Percentiles rank a stretch among this genome's conserved stretches.
phyloP scores from a whole-genome alignment of 352 stramenopile genomes.

The Globisporangium sylvaticum region DNA sequence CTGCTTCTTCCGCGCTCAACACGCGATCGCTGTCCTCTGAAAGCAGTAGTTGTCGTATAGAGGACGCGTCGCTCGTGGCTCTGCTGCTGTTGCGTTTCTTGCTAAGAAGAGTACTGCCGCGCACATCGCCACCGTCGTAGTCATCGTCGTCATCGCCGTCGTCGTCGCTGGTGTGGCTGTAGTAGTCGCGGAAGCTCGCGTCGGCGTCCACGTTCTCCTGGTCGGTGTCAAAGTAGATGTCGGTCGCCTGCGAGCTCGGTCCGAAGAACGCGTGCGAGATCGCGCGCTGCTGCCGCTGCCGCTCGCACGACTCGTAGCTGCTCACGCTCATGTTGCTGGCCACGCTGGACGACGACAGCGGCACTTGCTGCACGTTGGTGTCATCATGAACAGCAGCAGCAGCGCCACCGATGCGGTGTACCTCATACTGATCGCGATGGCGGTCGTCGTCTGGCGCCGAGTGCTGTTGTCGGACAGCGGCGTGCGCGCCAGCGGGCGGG shows the following conservation, averaged over 20 bases:
- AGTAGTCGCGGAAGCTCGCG: conserved; percentile 6
- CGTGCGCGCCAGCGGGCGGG: not conserved
- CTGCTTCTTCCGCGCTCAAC: not conserved
- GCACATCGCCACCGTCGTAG: not conserved
- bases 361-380: not conserved
- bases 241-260: conserved; percentile 26
- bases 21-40: conserved; percentile 5
- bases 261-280: conserved; percentile 42
- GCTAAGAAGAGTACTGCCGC: not conserved
- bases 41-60: conserved; percentile 14
- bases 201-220: conserved; percentile 13
- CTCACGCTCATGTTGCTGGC: conserved; percentile 46
- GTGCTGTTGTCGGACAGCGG: conserved; percentile 1
- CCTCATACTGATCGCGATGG: not conserved
- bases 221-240: conserved; percentile 23
- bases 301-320: conserved; percentile 48
- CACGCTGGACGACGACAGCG: conserved; percentile 22
- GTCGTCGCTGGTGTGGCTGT: conserved; percentile 12
- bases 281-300: conserved; percentile 27
- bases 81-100: conserved; percentile 4
- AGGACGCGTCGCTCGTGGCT: not conserved
- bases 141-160: conserved; percentile 9
- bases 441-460: not conserved
- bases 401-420: not conserved
- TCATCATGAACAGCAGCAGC: not conserved